Evolutionary conservation across 176 grass and related monocot genomes (phyloP).

Genomic region (Eleusine coracana): DNA sequence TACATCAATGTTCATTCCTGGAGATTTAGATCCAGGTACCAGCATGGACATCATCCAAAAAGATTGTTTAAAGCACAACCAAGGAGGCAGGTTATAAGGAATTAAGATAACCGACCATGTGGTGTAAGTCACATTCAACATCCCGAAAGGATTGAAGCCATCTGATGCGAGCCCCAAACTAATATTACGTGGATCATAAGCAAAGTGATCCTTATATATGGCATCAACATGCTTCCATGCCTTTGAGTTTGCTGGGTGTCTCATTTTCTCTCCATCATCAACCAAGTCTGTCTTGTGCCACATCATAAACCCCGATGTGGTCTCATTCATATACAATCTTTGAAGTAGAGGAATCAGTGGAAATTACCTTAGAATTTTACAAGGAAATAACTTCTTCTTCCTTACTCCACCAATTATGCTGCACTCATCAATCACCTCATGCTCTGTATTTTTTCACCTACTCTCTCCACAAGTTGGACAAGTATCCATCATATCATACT

Average conservation of each 20-base stretch:
- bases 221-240: too few species aligned
- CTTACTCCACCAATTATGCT: too few species aligned
- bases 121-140: not conserved
- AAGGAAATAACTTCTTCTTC: too few species aligned
- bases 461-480: too few species aligned
- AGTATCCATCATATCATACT: too few species aligned
- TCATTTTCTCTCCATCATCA: not conserved
- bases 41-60: not conserved
- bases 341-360: not conserved
- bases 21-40: too few species aligned
- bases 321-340: not conserved
- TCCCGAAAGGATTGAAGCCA: constrained; percentile 7
- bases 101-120: not conserved
- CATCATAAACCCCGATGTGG: not conserved
- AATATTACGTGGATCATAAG: too few species aligned
- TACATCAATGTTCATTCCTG: too few species aligned
- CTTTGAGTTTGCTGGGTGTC: not conserved
- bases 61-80: not conserved
- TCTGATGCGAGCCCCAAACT: not conserved
- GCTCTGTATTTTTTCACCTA: too few species aligned
- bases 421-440: too few species aligned
- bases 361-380: too few species aligned
- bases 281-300: not conserved
- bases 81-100: not conserved
- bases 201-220: too few species aligned